Conservation (phyloP, 108 stramenopile species). For the Fistulifera pelliculosa region DNA sequence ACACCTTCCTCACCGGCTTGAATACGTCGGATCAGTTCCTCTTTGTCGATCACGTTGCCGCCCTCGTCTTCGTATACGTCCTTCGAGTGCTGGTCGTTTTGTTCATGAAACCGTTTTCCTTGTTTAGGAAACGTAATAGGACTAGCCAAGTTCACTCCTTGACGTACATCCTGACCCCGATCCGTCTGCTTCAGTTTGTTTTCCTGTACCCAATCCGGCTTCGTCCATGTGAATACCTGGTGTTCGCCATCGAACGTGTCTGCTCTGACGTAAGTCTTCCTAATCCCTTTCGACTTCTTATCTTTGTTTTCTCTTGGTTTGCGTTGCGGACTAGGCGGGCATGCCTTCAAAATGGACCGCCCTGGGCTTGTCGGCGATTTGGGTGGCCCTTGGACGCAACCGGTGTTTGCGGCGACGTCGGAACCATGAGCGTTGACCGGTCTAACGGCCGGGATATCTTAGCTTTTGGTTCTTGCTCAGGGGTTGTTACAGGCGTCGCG, state of each 20-base stretch:
- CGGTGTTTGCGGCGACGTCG: too few species aligned
- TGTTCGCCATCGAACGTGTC: conserved; percentile 13
- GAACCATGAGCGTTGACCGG: too few species aligned
- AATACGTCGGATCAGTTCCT: conserved; percentile 4
- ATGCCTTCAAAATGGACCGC: conserved; percentile 9
- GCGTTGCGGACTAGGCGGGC: conserved; percentile 1
- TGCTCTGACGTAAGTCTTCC: conserved; percentile 11
- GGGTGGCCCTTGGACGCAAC: too few species aligned
- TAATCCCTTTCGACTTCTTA: not conserved
- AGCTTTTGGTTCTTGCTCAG: too few species aligned
- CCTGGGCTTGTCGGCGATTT: not conserved
- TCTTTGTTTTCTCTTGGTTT: conserved; percentile 1
- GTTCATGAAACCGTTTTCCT: not conserved
- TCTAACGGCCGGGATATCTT: too few species aligned
- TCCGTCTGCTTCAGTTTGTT: conserved; percentile 9
- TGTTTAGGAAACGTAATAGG: conserved; percentile 8
- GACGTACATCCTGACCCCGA: conserved; percentile 1
- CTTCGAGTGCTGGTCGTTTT: not conserved
- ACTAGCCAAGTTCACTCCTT: conserved; percentile 8
- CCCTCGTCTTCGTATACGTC: not conserved
- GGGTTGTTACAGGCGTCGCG: too few species aligned
- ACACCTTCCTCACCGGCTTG: not conserved
- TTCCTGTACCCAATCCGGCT: conserved; percentile 12
- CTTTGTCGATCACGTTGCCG: conserved; percentile 1
- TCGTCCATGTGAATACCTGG: conserved; percentile 10